phyloP scores from a whole-genome alignment of 305 asterid species.

The Fraxinus paxiana region DNA sequence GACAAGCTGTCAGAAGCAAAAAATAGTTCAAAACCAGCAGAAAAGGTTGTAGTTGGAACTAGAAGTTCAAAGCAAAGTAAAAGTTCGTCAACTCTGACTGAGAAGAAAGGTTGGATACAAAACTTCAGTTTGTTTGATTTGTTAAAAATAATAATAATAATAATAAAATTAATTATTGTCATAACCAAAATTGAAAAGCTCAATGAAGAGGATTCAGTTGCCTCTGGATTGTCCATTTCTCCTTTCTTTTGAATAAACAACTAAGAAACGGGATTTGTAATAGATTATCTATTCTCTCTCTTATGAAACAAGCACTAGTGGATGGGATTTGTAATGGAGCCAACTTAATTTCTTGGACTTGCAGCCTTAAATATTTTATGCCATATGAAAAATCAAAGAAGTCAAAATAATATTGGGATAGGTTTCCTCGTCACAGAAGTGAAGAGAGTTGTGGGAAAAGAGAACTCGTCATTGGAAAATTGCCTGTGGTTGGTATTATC shows the following conservation, averaged over 20 bases:
- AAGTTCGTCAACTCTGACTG: constrained; percentile 26
- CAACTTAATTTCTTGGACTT: constrained; percentile 4
- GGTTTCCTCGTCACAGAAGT: not conserved
- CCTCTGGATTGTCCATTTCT: constrained; percentile 17
- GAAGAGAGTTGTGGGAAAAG: not conserved
- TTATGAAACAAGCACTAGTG: not conserved
- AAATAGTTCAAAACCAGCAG: constrained; percentile 23
- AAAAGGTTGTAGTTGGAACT: constrained; percentile 5
- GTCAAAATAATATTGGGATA: not conserved
- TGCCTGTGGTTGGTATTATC: constrained; percentile 8
- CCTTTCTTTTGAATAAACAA: not conserved
- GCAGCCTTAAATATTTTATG: not conserved
- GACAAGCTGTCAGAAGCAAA: constrained; percentile 30
- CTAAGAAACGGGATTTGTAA: constrained; percentile 4
- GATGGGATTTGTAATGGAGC: not conserved
- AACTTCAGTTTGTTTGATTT: not conserved
- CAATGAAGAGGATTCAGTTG: constrained; percentile 11
- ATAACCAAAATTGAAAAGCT: not conserved
- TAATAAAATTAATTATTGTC: not conserved
- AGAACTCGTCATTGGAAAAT: not conserved
- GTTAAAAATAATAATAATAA: not conserved
- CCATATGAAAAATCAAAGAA: not conserved
- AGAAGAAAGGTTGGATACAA: constrained; percentile 26
- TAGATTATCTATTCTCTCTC: constrained; percentile 20
- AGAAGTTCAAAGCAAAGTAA: constrained; percentile 28